Conservation (phyloP, 2,329 filamentous ascomycete genomes). For the Hymenoscyphus salicellus region DNA sequence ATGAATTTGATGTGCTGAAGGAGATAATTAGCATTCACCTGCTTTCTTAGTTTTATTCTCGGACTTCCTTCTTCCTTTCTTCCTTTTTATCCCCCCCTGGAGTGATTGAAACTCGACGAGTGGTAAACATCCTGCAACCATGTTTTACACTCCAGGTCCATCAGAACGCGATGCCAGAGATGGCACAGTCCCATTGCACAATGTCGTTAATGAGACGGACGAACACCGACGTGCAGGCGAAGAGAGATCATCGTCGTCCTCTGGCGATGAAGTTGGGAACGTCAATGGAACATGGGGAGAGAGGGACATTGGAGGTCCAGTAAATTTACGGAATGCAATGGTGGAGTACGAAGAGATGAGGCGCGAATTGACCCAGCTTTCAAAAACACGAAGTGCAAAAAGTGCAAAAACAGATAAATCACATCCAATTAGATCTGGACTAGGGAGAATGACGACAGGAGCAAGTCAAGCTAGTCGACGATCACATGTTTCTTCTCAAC, state of each 20-base stretch:
- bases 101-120: not conserved
- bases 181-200: not conserved
- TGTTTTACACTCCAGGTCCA: not conserved
- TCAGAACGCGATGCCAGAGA: not conserved
- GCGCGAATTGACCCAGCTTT: constrained; percentile 52
- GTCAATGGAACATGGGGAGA: constrained; percentile 61
- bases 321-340: constrained; percentile 53
- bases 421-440: constrained; percentile 10
- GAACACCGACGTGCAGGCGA: not conserved
- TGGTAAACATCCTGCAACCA: not conserved
- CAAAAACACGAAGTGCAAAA: constrained; percentile 38
- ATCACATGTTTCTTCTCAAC: constrained; percentile 22
- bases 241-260: constrained; percentile 16
- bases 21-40: not conserved
- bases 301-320: constrained; percentile 52
- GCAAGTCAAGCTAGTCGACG: constrained; percentile 15
- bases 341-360: constrained; percentile 58
- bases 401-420: constrained; percentile 15
- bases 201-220: not conserved
- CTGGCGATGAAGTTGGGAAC: constrained; percentile 10
- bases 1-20: not conserved
- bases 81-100: not conserved
- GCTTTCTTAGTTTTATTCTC: not conserved
- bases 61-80: not conserved
- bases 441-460: constrained; percentile 12